Evolutionary conservation across 2,329 filamentous ascomycete genomes (phyloP).

Genomic region (Sporothrix brunneoviolacea): DNA sequence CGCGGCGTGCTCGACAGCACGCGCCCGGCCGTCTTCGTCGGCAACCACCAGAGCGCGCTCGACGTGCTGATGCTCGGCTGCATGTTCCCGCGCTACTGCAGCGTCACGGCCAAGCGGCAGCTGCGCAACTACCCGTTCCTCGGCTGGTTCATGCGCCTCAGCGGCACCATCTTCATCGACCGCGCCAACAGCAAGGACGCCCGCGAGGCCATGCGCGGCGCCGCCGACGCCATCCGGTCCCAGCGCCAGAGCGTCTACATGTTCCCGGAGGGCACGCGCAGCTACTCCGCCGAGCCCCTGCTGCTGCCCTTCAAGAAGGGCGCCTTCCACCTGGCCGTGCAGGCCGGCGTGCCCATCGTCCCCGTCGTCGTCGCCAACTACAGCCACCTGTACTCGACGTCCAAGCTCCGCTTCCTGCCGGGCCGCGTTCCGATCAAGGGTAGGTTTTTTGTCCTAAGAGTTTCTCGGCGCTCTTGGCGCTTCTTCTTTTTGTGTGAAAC

Average conservation of each 20-base stretch:
- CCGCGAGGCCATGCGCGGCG: slow-evolving; percentile 75
- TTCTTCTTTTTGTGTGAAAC: neutral
- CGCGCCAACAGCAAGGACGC: slow-evolving; percentile 78
- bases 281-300: slow-evolving; percentile 73
- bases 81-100: slow-evolving; percentile 87
- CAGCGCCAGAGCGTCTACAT: slow-evolving; percentile 74
- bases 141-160: slow-evolving; percentile 89
- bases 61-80: slow-evolving; percentile 86
- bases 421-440: slow-evolving; percentile 71
- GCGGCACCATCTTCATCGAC: slow-evolving; percentile 91
- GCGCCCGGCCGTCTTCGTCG: slow-evolving; percentile 83
- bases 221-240: slow-evolving; percentile 69
- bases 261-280: slow-evolving; percentile 88
- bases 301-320: slow-evolving; percentile 98
- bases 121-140: slow-evolving; percentile 75
- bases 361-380: slow-evolving; percentile 79
- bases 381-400: slow-evolving; percentile 62
- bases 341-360: slow-evolving; percentile 88
- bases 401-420: slow-evolving; percentile 56
- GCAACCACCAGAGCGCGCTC: slow-evolving; percentile 94
- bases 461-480: slow-evolving; percentile 10
- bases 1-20: slow-evolving; percentile 52
- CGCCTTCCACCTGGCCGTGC: slow-evolving; percentile 90
- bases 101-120: slow-evolving; percentile 84
- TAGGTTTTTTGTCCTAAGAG: slow-evolving; percentile 33